phyloP scores from a whole-genome alignment of 441 rosid species.

The Erodium chrysanthum region DNA sequence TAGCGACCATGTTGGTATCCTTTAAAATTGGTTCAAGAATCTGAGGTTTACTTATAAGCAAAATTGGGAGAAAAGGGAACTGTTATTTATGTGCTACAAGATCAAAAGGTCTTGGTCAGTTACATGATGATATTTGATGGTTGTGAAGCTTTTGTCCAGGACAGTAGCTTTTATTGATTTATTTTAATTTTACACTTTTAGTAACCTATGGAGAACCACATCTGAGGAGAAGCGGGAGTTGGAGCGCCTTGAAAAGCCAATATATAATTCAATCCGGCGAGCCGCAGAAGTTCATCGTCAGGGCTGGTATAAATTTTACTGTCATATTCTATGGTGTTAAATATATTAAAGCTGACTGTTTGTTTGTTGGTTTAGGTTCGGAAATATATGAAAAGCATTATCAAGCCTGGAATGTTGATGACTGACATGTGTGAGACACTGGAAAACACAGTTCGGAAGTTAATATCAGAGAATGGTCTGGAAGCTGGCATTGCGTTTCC shows the following conservation, averaged over 20 bases:
- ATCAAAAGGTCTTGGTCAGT: neutral
- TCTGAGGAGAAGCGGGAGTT: slow-evolving; percentile 93
- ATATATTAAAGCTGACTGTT: neutral
- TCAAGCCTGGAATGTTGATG: slow-evolving; percentile 90
- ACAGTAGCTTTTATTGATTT: neutral
- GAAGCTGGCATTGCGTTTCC: slow-evolving; percentile 99
- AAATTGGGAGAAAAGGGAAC: neutral
- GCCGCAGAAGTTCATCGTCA: slow-evolving; percentile 99
- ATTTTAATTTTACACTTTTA: slow-evolving; percentile 13
- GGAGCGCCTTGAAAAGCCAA: slow-evolving; percentile 77
- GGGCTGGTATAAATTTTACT: slow-evolving; percentile 28
- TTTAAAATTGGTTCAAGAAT: neutral
- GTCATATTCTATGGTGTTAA: neutral
- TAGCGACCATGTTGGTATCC: neutral
- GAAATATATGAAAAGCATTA: slow-evolving; percentile 63
- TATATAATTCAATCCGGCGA: slow-evolving; percentile 76
- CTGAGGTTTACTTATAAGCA: neutral
- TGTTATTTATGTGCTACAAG: neutral
- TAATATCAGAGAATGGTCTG: slow-evolving; percentile 79
- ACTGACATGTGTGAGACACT: slow-evolving; percentile 86
- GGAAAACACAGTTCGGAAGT: slow-evolving; percentile 79
- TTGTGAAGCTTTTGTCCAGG: neutral
- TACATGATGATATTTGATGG: neutral
- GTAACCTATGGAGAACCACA: slow-evolving; percentile 88
- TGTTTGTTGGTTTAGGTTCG: slow-evolving; percentile 41